Conservation (phyloP, 805 yeast genomes). For the Millerozyma acaciae region DNA sequence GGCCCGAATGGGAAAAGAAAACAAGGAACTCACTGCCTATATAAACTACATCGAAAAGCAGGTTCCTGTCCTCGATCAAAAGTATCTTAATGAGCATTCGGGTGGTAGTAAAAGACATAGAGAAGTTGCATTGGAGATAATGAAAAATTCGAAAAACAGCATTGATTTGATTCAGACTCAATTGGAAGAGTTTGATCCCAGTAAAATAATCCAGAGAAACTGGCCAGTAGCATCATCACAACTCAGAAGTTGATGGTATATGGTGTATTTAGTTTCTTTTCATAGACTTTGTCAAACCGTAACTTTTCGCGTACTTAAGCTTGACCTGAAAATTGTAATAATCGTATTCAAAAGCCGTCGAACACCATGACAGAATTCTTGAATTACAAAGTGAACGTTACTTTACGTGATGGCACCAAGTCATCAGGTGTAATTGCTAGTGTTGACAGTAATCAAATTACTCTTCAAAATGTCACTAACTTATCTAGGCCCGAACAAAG, state of each 20-base stretch:
- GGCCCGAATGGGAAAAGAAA: slow-evolving; percentile 14
- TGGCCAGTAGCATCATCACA: too few relatives aligned
- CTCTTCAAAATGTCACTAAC: slow-evolving; percentile 20
- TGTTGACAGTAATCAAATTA: slow-evolving; percentile 27
- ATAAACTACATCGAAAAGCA: slow-evolving; percentile 16
- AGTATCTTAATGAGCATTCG: too few relatives aligned
- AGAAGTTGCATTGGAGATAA: too few relatives aligned
- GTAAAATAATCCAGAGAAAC: slow-evolving; percentile 7
- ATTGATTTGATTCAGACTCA: slow-evolving; percentile 12
- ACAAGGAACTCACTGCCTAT: slow-evolving; percentile 21
- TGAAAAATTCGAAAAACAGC: too few relatives aligned
- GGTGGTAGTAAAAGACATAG: too few relatives aligned
- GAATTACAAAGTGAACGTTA: slow-evolving; percentile 38
- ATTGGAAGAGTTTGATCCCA: slow-evolving; percentile 15
- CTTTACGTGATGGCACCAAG: slow-evolving; percentile 35
- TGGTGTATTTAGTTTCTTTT: too few relatives aligned
- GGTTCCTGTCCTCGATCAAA: too few relatives aligned
- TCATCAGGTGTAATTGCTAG: slow-evolving; percentile 31
- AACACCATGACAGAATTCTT: slow-evolving; percentile 38
- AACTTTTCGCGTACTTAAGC: too few relatives aligned
- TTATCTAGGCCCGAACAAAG: slow-evolving; percentile 10
- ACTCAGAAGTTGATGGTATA: too few relatives aligned
- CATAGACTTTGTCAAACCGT: too few relatives aligned
- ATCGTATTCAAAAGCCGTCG: neutral
- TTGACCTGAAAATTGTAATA: too few relatives aligned